Base-by-base conservation (phyloP, 192 early-diverging fungal species). In the Linnemannia zychae region DNA sequence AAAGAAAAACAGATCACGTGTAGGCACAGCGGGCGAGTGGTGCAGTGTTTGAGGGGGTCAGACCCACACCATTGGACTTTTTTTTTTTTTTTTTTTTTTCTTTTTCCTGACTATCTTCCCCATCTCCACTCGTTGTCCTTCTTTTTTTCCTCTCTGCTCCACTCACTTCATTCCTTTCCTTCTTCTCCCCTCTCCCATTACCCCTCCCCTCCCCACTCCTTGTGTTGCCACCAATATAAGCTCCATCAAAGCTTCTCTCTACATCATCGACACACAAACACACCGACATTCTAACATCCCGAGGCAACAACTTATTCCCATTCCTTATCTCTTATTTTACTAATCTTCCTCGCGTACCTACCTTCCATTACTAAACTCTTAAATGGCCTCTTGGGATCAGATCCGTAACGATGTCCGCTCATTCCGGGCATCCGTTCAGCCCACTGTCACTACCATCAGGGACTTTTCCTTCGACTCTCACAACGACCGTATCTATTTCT, bases 401-500 rank as follows among this genome's bases (percentile, higher is more conserved):
- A 81, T 93, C 40, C 88, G 92, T 28, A 86, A 75, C 60, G 87
- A 91, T 80, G 91, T 94, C 13, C 87, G 92, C 44, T 78, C 79
- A 5, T 90, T 91, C 72, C 89, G 92, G 34, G 82, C 85, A 11
- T 78, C 75, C 2, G 74, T 87, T 28, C 91, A 91, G 24, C 76
- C 87, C 63, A 87, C 89, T 40, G 50, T 89, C 11, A 69, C 88
- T 9, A 87, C 79, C 20, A 84, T 90, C 60, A 87, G 90, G 46
- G 92, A 93, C 78, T 91, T 93, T 84, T 60, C 66, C 20, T 91
- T 93, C 65, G 91, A 93, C 72, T 71, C 89, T 2, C n/a, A n/a
- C 5, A 69, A 74, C 36, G 75, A 89, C 70, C 74, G 87, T 36
- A 83, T 92, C 40, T 93, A 89, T 67, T 93, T 94, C 72, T 74